These are phyloP conservation scores for Aspergillus amoenus DNA, from an alignment of 2,329 filamentous ascomycete genomes.

Conservation along the genomic window DNA sequence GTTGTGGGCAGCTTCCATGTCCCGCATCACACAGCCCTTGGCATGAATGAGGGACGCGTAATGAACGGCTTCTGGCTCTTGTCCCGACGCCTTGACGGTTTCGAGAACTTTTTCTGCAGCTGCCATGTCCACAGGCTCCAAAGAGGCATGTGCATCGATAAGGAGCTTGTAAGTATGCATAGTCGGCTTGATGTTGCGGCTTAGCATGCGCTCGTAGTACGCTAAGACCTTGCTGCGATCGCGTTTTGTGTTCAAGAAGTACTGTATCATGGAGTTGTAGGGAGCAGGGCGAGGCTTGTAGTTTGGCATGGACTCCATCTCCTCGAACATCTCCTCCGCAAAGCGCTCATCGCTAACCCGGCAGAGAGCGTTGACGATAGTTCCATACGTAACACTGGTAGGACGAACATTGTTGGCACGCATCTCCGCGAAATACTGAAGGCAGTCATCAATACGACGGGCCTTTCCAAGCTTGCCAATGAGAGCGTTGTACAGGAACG, in stretches of 20 bases:
- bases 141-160: slow-evolving; percentile 89
- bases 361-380: slow-evolving; percentile 95
- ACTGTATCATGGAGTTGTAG: slow-evolving; percentile 99
- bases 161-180: slow-evolving; percentile 97
- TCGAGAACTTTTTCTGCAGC: slow-evolving; percentile 82
- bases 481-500: slow-evolving; percentile 95
- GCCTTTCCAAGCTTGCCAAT: slow-evolving; percentile 99
- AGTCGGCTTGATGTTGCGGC: slow-evolving; percentile 82
- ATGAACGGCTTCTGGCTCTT: slow-evolving; percentile 85
- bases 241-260: slow-evolving; percentile 96
- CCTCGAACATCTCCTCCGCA: slow-evolving; percentile 95
- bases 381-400: slow-evolving; percentile 96
- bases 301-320: slow-evolving; percentile 98
- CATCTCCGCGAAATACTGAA: slow-evolving; percentile 99
- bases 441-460: slow-evolving; percentile 93
- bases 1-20: slow-evolving; percentile 77
- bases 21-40: slow-evolving; percentile 88
- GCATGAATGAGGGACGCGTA: slow-evolving; percentile 95
- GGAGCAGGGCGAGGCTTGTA: slow-evolving; percentile 97
- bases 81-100: slow-evolving; percentile 71
- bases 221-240: slow-evolving; percentile 90
- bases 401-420: slow-evolving; percentile 87
- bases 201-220: slow-evolving; percentile 94
- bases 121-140: slow-evolving; percentile 86
- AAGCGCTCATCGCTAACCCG: slow-evolving; percentile 97